These are phyloP conservation scores for Balansia obtecta DNA, from an alignment of 2,329 filamentous ascomycete species.

Conservation along the genomic window DNA sequence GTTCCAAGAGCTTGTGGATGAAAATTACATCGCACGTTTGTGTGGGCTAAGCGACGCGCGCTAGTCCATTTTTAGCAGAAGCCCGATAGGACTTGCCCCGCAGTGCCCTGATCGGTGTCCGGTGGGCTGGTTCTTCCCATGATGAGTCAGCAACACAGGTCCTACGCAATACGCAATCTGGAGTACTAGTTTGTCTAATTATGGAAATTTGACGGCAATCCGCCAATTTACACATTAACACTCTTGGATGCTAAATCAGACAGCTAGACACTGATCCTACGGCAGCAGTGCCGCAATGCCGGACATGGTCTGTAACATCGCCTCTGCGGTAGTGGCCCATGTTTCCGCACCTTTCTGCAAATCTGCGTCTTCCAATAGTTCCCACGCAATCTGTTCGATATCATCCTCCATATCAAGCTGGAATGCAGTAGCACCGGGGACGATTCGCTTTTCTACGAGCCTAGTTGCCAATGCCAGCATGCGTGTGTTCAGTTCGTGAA, in stretches of 20 bases:
- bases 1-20: conserved; percentile 14
- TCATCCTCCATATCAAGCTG: conserved; percentile 10
- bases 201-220: too few relatives aligned
- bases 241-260: too few relatives aligned
- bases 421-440: conserved; percentile 11
- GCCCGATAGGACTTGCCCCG: conserved; percentile 19
- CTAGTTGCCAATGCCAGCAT: conserved; percentile 12
- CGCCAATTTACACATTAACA: too few relatives aligned
- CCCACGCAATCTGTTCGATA: conserved; percentile 21
- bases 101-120: conserved; percentile 15
- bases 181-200: too few relatives aligned
- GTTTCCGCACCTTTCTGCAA: conserved; percentile 13
- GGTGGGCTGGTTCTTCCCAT: background rate
- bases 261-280: background rate
- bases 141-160: conserved; percentile 14
- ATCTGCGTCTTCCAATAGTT: conserved; percentile 17
- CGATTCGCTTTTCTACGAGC: conserved; percentile 14
- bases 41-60: conserved; percentile 25
- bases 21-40: conserved; percentile 23
- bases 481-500: conserved; percentile 17
- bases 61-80: conserved; percentile 16
- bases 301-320: conserved; percentile 15
- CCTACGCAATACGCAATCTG: too few relatives aligned
- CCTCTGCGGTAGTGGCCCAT: conserved; percentile 20
- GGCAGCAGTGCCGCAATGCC: conserved; percentile 13